Evolutionary conservation across 495 filamentous ascomycete genomes (phyloP).

Genomic region (Evansstolkia leycettana): DNA sequence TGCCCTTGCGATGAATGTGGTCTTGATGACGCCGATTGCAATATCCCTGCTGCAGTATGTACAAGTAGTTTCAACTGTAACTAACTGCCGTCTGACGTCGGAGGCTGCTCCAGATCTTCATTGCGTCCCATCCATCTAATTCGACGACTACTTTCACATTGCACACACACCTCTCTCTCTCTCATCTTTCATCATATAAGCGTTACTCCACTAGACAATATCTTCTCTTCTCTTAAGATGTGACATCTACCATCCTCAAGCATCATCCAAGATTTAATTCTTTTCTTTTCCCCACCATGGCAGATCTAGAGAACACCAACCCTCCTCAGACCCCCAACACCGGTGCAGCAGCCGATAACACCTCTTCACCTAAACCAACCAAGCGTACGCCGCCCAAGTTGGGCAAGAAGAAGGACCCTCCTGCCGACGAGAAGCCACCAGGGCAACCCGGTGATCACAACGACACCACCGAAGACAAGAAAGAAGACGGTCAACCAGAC

Average conservation of each 20-base stretch:
- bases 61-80: too few species aligned
- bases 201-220: neutral
- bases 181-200: slow-evolving; percentile 3
- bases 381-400: slow-evolving; percentile 22
- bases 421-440: slow-evolving; percentile 1
- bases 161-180: neutral
- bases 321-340: slow-evolving; percentile 17
- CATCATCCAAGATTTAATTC: neutral
- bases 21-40: too few species aligned
- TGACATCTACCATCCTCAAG: neutral
- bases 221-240: neutral
- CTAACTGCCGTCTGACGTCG: slow-evolving; percentile 15
- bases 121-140: too few species aligned
- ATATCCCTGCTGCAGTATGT: too few species aligned
- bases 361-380: slow-evolving; percentile 1
- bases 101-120: slow-evolving; percentile 12
- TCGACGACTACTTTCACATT: neutral
- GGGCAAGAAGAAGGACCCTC: slow-evolving; percentile 7
- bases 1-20: too few species aligned
- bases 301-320: slow-evolving; percentile 20
- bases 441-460: slow-evolving; percentile 2
- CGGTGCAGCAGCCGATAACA: neutral
- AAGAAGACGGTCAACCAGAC: slow-evolving; percentile 4
- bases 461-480: neutral
- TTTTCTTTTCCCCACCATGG: slow-evolving; percentile 25